A percentile compares a stretch with the other conserved stretches of the same genome.
Conservation (phyloP, 1,284 basidiomycete genomes). For the Malassezia restricta region DNA sequence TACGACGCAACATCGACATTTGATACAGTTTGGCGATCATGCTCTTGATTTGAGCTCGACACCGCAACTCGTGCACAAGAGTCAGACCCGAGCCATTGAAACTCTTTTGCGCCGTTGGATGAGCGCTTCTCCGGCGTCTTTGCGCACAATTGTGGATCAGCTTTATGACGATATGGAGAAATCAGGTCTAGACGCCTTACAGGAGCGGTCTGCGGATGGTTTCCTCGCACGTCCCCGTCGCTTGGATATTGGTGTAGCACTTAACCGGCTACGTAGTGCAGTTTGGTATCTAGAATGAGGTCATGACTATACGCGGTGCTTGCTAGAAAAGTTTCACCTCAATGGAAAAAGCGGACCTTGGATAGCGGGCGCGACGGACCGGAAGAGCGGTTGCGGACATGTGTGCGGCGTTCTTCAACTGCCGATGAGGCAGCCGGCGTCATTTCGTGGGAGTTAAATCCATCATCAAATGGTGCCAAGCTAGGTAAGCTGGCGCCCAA, state of each 20-base stretch:
- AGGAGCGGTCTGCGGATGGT: constrained; percentile 1
- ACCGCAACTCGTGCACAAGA: constrained; percentile 9
- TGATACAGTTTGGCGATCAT: constrained; percentile 4
- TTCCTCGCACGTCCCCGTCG: constrained; percentile 12
- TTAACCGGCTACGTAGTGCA: constrained; percentile 6
- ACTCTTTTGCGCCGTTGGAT: constrained; percentile 6
- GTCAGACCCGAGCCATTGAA: constrained; percentile 15
- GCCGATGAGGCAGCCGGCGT: constrained; percentile 7
- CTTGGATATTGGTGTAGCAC: constrained; percentile 7
- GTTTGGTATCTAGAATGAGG: background rate
- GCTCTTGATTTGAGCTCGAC: constrained; percentile 2
- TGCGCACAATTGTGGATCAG: background rate
- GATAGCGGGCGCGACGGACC: background rate
- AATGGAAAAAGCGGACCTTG: no score
- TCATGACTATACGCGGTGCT: background rate
- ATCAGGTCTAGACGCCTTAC: constrained; percentile 4
- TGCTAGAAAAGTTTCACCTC: background rate
- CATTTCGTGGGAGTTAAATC: background rate
- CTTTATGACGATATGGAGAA: background rate
- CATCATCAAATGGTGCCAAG: background rate
- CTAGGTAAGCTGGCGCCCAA: constrained; percentile 4
- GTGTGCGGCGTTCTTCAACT: background rate
- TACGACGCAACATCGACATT: background rate
- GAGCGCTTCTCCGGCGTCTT: no score
- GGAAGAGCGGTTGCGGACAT: constrained; percentile 13